A percentile compares a stretch with the other conserved stretches of the same genome.
Conservation (phyloP, 2,329 filamentous ascomycete species). For the Nannizziopsis arthrosporioides region DNA sequence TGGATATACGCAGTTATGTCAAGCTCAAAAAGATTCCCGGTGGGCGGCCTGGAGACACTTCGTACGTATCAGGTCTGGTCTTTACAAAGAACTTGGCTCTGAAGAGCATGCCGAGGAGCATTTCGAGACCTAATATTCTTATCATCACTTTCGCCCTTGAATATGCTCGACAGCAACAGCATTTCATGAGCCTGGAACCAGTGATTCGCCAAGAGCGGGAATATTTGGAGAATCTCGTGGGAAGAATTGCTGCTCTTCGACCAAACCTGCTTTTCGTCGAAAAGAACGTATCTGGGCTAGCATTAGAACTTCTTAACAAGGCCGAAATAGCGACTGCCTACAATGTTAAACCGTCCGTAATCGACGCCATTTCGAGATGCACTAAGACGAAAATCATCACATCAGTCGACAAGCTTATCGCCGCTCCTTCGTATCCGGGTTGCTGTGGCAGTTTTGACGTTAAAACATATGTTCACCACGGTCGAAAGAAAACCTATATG, state of each 20-base stretch:
- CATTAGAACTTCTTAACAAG: constrained; percentile 74
- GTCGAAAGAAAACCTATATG: constrained; percentile 85
- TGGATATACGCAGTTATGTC: constrained; percentile 94
- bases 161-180: constrained; percentile 81
- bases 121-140: constrained; percentile 71
- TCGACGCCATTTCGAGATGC: constrained; percentile 87
- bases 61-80: constrained; percentile 92
- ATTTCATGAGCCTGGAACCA: constrained; percentile 96
- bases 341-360: constrained; percentile 91
- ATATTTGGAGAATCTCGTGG: constrained; percentile 81
- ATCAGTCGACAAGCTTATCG: constrained; percentile 84
- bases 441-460: constrained; percentile 82
- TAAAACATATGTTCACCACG: constrained; percentile 81
- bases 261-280: constrained; percentile 85
- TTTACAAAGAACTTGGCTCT: constrained; percentile 95
- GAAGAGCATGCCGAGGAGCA: constrained; percentile 88
- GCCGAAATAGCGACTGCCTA: constrained; percentile 87
- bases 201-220: constrained; percentile 95
- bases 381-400: constrained; percentile 87
- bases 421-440: constrained; percentile 61
- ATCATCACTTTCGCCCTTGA: constrained; percentile 93
- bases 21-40: constrained; percentile 95
- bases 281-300: constrained; percentile 81
- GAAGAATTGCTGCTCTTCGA: constrained; percentile 72
- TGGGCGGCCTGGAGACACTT: constrained; percentile 76